Conservation (phyloP, 129 eudicot species). For the Arctium lappa region DNA sequence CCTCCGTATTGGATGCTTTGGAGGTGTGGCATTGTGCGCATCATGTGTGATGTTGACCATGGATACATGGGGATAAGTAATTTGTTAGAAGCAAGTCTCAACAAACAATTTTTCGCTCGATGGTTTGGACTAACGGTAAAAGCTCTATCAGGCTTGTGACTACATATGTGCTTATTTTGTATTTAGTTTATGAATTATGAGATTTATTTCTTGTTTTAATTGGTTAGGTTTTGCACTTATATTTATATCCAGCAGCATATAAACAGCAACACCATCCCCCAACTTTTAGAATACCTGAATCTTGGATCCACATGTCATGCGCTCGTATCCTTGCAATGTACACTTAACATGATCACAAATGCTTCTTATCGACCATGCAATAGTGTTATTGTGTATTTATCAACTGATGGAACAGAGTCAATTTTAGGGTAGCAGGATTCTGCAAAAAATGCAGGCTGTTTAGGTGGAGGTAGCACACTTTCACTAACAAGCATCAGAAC, state of each 20-base stretch:
- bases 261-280: background rate
- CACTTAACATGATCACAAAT: background rate
- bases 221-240: background rate
- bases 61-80: too few species aligned
- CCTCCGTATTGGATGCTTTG: too few species aligned
- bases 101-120: too few species aligned
- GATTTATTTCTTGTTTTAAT: background rate
- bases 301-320: background rate
- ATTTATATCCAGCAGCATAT: background rate
- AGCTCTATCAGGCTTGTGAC: too few species aligned
- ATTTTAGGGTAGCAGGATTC: background rate
- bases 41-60: too few species aligned
- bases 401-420: background rate
- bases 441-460: background rate
- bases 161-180: background rate
- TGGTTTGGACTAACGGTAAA: too few species aligned
- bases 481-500: slow-evolving; percentile 10
- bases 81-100: too few species aligned
- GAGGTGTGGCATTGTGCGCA: too few species aligned
- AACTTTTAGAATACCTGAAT: background rate
- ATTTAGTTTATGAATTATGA: background rate
- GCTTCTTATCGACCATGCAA: background rate
- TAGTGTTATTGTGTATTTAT: background rate
- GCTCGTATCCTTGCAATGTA: background rate
- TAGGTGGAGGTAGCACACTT: background rate